Base-by-base conservation (phyloP, 176 grass and related monocot genomes). In the Cocos nucifera region DNA sequence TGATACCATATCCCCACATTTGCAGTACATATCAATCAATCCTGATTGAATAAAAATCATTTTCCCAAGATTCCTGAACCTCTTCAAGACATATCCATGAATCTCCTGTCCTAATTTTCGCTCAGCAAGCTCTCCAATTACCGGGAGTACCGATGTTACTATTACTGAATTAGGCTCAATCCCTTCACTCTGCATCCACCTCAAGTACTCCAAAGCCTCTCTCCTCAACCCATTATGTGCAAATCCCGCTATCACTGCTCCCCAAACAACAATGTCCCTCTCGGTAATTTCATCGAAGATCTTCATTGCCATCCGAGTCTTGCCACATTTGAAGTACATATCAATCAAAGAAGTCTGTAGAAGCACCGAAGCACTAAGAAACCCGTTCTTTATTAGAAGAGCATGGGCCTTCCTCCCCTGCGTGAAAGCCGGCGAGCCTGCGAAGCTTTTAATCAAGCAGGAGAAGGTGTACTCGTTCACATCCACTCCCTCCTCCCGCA, bases 1-100 rank as follows among this genome's bases (percentile, higher is more conserved):
- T 0, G 77, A 96, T 21, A 66, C 23, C 70, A 96, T 87, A 78
- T 96, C 86, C 0, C 83, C 72, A 3, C 91, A 90, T 66, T 97
- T 97, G 69, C 87, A 97, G 39, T 97, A 97, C 87, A 97, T 97
- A 66, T 88, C 81, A 50, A 90, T 77, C 65, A 97, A 61, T 29
- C 83, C 88, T 56, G 83, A 77, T 32, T 81, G 78, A 19, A 97
- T 71, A 63, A 72, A 90, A 30, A 67, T 67, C 54, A 88, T 32
- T 44, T 87, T 72, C 35, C 79, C 72, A 54, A 80, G 76, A 54
- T 76, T 70, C 48, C 50, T 50, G 23, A 81, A 87, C 69, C 66
- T 96, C 78, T 87, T 96, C n/a, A 96, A 39, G 15, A 74, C 80
- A 66, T 79, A 82, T 2, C 63, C 83, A 72, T 96, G 91, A 72